Evolutionary conservation across 371 early-diverging fungal species (phyloP).

Genomic region (Syncephalastrum monosporum): DNA sequence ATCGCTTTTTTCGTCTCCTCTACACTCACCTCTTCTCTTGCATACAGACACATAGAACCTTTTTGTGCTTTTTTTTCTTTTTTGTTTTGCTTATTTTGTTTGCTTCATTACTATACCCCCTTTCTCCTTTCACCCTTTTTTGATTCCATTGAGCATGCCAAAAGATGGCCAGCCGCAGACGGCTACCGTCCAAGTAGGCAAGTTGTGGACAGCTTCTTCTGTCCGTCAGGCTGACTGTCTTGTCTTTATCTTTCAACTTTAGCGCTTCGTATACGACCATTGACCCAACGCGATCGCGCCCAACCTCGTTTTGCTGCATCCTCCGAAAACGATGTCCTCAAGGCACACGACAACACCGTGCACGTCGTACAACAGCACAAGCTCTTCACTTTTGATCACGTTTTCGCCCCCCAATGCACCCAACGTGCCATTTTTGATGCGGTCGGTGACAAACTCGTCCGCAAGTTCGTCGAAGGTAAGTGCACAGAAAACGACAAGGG

Average conservation of each 20-base stretch:
- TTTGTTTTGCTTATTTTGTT: background rate
- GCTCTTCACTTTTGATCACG: conserved; percentile 20
- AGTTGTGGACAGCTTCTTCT: conserved; percentile 3
- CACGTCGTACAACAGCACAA: conserved; percentile 34
- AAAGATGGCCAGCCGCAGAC: conserved; percentile 15
- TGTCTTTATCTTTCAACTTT: background rate
- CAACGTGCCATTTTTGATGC: conserved; percentile 30
- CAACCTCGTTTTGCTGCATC: conserved; percentile 39
- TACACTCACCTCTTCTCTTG: too few relatives aligned
- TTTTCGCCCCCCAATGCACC: conserved; percentile 12
- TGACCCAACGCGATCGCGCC: conserved; percentile 44
- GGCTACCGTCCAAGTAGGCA: conserved; percentile 45
- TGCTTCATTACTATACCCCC: too few relatives aligned
- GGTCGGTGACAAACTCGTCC: conserved; percentile 36
- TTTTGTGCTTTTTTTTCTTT: background rate
- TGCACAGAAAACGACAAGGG: background rate
- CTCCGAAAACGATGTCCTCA: conserved; percentile 30
- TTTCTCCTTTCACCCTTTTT: too few relatives aligned
- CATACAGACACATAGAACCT: too few relatives aligned
- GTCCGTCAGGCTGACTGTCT: background rate
- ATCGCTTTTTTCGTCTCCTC: too few relatives aligned
- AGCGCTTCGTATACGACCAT: conserved; percentile 39
- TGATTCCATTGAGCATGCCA: conserved; percentile 6
- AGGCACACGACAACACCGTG: conserved; percentile 37
- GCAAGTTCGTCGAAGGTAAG: conserved; percentile 47